phyloP scores from a whole-genome alignment of 2,329 filamentous ascomycete species.

The Elsinoe ampelina region DNA sequence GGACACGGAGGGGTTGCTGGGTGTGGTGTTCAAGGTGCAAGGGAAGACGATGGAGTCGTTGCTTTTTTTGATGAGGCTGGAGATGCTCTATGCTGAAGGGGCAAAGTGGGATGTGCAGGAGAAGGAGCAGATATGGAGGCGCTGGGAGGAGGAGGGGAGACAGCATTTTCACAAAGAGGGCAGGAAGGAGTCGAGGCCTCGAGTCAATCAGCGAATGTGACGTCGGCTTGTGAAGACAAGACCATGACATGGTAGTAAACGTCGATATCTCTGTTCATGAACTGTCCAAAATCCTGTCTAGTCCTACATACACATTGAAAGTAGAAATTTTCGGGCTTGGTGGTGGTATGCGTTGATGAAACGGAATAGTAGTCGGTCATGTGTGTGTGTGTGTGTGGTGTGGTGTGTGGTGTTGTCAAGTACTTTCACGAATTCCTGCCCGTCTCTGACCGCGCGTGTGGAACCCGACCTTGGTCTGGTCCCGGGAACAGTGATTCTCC shows the following conservation, averaged over 20 bases:
- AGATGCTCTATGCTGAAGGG: background rate
- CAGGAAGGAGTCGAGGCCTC: background rate
- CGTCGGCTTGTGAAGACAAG: too few relatives aligned
- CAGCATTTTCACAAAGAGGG: background rate
- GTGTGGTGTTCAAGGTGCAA: background rate
- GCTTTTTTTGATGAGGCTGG: background rate
- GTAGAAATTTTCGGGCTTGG: slow-evolving; percentile 5
- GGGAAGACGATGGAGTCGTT: background rate
- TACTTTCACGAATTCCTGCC: background rate
- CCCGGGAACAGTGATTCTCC: background rate
- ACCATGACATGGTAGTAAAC: background rate
- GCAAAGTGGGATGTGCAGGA: background rate
- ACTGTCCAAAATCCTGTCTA: slow-evolving; percentile 6
- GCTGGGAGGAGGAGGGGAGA: background rate
- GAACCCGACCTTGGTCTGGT: background rate
- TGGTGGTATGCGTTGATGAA: background rate
- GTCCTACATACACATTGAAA: slow-evolving; percentile 11
- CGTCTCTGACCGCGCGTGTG: background rate
- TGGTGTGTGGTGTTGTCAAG: background rate
- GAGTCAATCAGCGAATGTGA: background rate
- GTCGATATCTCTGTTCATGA: slow-evolving; percentile 11
- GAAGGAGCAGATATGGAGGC: background rate
- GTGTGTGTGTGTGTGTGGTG: background rate
- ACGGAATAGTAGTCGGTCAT: background rate
- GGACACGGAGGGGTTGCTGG: background rate